Conservation (phyloP, 352 stramenopile genomes). For the Phytopythium cucurbitacearum region DNA sequence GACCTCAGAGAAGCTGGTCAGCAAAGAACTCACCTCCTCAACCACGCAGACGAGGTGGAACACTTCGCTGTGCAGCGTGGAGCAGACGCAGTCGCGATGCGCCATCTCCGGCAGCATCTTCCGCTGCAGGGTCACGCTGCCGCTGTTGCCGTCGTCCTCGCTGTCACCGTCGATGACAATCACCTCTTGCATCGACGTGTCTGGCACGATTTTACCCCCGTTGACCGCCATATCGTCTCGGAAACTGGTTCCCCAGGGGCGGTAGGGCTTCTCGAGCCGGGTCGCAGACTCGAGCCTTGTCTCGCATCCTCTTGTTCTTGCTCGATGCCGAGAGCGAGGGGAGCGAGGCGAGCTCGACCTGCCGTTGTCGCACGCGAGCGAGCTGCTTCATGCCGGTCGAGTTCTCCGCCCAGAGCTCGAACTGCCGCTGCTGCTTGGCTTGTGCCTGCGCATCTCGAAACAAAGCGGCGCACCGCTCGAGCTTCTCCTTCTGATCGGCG, state of each 20-base stretch:
- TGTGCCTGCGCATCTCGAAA: conserved; percentile 21
- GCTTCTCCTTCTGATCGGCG: conserved; percentile 21
- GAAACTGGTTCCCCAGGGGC: background rate
- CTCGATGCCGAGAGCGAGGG: background rate
- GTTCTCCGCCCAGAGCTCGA: conserved; percentile 15
- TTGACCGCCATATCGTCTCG: too few relatives aligned
- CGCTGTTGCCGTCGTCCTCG: background rate
- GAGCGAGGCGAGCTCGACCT: conserved; percentile 8
- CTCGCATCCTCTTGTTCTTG: background rate
- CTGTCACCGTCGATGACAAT: background rate
- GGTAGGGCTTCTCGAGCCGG: background rate
- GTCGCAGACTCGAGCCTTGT: background rate
- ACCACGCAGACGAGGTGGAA: background rate
- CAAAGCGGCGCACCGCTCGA: conserved; percentile 13
- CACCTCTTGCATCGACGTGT: background rate
- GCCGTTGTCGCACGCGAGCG: conserved; percentile 11
- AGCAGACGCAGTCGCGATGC: too few relatives aligned
- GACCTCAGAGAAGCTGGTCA: background rate
- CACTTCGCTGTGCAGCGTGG: background rate
- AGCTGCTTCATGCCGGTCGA: conserved; percentile 15
- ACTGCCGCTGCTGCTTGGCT: conserved; percentile 10
- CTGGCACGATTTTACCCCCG: background rate
- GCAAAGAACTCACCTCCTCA: background rate
- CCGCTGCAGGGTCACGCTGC: background rate
- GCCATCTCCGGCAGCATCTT: too few relatives aligned